These are phyloP conservation scores for Venturia oleaginea DNA, from an alignment of 2,329 filamentous ascomycete genomes.

Conservation along the genomic window DNA sequence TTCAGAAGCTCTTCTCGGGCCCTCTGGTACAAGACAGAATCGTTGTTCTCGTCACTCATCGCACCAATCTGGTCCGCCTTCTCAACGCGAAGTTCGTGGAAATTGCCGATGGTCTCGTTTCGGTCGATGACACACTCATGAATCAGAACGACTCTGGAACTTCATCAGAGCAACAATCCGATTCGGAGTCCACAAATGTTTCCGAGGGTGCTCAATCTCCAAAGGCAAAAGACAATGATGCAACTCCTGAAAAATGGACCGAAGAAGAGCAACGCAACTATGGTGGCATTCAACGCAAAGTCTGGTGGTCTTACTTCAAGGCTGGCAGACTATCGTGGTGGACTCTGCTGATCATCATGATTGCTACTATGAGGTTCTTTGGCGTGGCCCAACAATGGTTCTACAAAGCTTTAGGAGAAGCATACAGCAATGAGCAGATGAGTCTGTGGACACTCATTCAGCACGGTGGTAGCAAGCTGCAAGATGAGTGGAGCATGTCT, in stretches of 20 bases:
- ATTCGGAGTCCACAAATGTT: constrained; percentile 16
- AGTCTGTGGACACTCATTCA: constrained; percentile 3
- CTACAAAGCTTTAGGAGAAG: constrained; percentile 79
- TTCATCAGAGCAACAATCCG: constrained; percentile 3
- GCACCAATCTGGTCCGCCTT: constrained; percentile 62
- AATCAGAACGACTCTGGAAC: constrained; percentile 14
- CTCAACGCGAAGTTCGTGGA: constrained; percentile 67
- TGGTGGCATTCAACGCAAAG: constrained; percentile 64
- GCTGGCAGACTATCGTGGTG: constrained; percentile 70
- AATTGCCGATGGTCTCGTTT: constrained; percentile 34
- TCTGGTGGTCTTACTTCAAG: constrained; percentile 81
- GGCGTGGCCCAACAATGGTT: constrained; percentile 67
- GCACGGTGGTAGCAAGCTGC: background rate
- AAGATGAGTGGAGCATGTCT: constrained; percentile 6
- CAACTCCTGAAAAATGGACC: constrained; percentile 64
- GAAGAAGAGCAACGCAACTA: constrained; percentile 67
- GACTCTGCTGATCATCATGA: constrained; percentile 53
- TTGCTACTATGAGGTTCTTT: constrained; percentile 54
- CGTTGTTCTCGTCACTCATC: constrained; percentile 55
- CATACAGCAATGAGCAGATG: constrained; percentile 41
- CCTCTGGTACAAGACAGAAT: constrained; percentile 45
- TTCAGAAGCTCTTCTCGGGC: constrained; percentile 47
- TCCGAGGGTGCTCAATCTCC: constrained; percentile 16
- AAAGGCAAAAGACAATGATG: constrained; percentile 39
- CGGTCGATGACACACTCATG: background rate